Percentiles rank a stretch among this genome's conserved stretches.
phyloP scores from a whole-genome alignment of 495 filamentous ascomycete genomes.

The Lindgomyces ingoldianus region DNA sequence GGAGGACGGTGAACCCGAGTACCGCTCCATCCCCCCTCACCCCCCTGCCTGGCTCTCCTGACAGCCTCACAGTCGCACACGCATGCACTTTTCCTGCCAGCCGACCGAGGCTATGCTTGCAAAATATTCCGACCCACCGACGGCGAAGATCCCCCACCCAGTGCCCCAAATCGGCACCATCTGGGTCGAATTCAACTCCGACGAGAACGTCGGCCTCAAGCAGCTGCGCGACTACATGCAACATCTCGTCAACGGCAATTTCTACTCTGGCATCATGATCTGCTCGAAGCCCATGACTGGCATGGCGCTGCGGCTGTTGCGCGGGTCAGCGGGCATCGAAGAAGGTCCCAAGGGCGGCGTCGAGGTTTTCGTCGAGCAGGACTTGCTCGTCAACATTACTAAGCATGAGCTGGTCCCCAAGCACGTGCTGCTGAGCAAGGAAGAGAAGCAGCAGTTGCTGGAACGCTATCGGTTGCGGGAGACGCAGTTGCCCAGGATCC shows the following conservation, averaged over 20 bases:
- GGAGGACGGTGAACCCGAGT: conserved; percentile 71
- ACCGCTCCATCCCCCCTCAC: conserved; percentile 38
- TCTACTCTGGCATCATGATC: conserved; percentile 85
- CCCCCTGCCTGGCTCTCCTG: conserved; percentile 26
- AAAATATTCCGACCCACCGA: conserved; percentile 73
- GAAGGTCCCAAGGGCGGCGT: conserved; percentile 63
- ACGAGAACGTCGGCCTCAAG: conserved; percentile 78
- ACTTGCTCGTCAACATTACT: conserved; percentile 96
- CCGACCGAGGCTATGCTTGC: conserved; percentile 79
- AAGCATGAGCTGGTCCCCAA: conserved; percentile 95
- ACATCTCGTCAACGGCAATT: conserved; percentile 71
- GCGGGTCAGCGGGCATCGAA: conserved; percentile 84
- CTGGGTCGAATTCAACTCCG: conserved; percentile 87
- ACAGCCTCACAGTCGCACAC: conserved; percentile 64
- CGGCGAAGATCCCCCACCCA: conserved; percentile 62
- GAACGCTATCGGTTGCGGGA: conserved; percentile 94
- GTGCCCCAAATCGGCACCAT: conserved; percentile 71
- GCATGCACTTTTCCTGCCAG: conserved; percentile 81
- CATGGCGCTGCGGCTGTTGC: conserved; percentile 75
- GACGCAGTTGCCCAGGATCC: conserved; percentile 90
- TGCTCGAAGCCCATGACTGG: conserved; percentile 77
- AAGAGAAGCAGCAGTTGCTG: conserved; percentile 82
- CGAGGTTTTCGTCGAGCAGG: conserved; percentile 93
- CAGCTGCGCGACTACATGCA: conserved; percentile 88
- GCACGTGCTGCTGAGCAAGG: conserved; percentile 83